Evolutionary conservation across 2,329 filamentous ascomycete genomes (phyloP).

Genomic region (Paraphaeosphaeria sporulosa): DNA sequence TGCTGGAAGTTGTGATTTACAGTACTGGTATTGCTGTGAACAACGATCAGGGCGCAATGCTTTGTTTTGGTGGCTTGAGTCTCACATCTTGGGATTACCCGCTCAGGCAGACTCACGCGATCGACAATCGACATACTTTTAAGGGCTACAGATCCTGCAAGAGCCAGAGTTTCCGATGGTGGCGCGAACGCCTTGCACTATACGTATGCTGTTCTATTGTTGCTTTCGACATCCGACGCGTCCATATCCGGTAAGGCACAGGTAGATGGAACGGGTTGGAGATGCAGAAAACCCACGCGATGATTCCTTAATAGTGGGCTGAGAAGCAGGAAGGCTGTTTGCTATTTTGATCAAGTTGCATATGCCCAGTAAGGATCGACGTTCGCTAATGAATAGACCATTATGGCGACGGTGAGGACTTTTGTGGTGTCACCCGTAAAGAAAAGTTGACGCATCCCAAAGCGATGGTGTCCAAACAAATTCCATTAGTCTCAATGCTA

Average conservation of each 20-base stretch:
- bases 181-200: background rate
- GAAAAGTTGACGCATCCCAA: background rate
- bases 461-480: background rate
- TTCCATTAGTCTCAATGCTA: background rate
- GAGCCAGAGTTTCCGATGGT: constrained; percentile 1
- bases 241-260: background rate
- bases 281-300: background rate
- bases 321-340: background rate
- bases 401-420: background rate
- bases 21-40: background rate
- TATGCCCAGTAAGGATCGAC: background rate
- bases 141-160: constrained; percentile 10
- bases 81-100: background rate
- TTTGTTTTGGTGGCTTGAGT: background rate
- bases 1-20: background rate
- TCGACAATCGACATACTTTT: background rate
- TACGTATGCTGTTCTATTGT: too few relatives aligned
- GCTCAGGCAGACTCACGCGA: background rate
- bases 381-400: background rate
- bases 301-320: background rate
- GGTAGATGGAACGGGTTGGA: background rate
- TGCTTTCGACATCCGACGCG: background rate
- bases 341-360: background rate
- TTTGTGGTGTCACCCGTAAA: background rate
- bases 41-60: too few relatives aligned